Base-by-base conservation (phyloP, 2,329 filamentous ascomycete species). In the Aphanocladium album region DNA sequence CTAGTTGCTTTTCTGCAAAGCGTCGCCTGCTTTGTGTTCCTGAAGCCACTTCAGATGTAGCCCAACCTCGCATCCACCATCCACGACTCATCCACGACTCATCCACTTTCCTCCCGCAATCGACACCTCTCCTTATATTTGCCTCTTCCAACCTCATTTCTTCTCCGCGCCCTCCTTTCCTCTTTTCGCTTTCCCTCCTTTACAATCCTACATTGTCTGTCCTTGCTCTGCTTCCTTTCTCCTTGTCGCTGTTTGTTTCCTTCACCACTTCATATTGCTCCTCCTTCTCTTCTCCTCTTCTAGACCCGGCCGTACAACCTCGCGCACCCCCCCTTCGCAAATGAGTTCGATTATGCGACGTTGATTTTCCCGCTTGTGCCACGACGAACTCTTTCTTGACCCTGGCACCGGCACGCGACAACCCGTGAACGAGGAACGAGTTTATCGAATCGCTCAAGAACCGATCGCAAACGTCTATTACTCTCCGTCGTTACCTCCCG, bases 331-430 rank as follows among this genome's bases (percentile, higher is more conserved):
- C 51, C 25, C 14, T 30, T 53, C 57, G 27, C 57, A 47, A 35
- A 59, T 59, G 57, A 27, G 49, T 46, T 59, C 39, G 47, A 51
- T 25, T 52, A 35, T 52, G 47, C 57, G 14, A 50, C 49, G 37
- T 46, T 59, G 49, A 58, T 23, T 33, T n/a, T 57, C 45, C 35
- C 30, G 45, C 35, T 30, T 33, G 56, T 33, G 35, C 56, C 46
- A 16, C 25, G 1, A 41, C 45, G 12, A 51, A 12, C 37, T 19
- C 21, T 16, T 21, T 21, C 33, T 30, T 21, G 11, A 21, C 27
- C 17, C 25, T 11, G 45, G 21, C 21, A 6, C 21, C 33, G 1
- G 45, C 55, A 33, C 19, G 5, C 55, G 33, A 57, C 45, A 19
- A 8, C 39, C 16, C 19, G 25, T 21, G 9, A n/a, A 27, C 37